Conservation (phyloP, 768 basidiomycete species). For the Xerocomus spinulosus region DNA sequence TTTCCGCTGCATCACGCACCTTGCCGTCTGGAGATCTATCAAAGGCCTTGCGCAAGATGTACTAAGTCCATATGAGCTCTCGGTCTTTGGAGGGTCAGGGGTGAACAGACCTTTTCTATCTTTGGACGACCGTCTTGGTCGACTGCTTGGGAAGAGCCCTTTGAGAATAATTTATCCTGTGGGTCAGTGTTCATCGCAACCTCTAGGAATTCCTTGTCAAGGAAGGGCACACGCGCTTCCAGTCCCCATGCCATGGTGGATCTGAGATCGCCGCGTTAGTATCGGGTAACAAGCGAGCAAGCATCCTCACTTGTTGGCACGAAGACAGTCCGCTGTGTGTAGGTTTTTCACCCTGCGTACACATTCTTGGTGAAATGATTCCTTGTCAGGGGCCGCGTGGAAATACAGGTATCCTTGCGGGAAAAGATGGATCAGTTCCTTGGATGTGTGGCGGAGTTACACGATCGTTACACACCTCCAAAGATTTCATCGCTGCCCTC, state of each 20-base stretch:
- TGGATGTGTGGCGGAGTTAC: background rate
- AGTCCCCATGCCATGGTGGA: slow-evolving; percentile 99
- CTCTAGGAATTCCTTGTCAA: slow-evolving; percentile 95
- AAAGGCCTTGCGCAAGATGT: slow-evolving; percentile 94
- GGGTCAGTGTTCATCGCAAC: slow-evolving; percentile 89
- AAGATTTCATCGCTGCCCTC: slow-evolving; percentile 98
- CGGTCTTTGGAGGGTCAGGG: slow-evolving; percentile 3
- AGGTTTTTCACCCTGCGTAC: slow-evolving; percentile 95
- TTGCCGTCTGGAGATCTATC: slow-evolving; percentile 80
- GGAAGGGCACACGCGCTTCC: slow-evolving; percentile 97
- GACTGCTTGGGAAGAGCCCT: slow-evolving; percentile 64
- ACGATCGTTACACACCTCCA: slow-evolving; percentile 56
- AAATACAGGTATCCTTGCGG: slow-evolving; percentile 92
- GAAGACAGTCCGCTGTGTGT: slow-evolving; percentile 94
- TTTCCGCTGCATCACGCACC: slow-evolving; percentile 30
- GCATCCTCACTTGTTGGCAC: slow-evolving; percentile 88
- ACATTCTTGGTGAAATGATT: slow-evolving; percentile 91
- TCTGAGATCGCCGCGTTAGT: slow-evolving; percentile 35
- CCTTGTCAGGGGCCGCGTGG: slow-evolving; percentile 90
- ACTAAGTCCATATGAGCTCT: slow-evolving; percentile 42
- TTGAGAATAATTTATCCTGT: slow-evolving; percentile 82
- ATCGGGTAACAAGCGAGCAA: background rate
- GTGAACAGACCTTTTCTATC: slow-evolving; percentile 83
- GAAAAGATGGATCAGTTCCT: slow-evolving; percentile 4
- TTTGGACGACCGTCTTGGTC: slow-evolving; percentile 85